Evolutionary conservation across 768 basidiomycete genomes (phyloP).

Genomic region (Collybiopsis confluens): DNA sequence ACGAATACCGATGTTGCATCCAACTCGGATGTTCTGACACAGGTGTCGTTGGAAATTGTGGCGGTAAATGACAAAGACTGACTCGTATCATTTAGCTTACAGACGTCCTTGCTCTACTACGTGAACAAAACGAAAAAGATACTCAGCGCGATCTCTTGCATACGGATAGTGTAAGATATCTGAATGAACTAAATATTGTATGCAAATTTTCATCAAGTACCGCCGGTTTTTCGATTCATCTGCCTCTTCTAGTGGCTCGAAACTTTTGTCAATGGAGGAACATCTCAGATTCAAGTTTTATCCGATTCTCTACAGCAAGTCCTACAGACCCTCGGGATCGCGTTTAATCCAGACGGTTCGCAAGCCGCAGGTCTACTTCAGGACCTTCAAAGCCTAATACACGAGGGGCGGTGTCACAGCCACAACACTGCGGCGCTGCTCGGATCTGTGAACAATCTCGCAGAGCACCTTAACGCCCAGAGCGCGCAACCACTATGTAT

Average conservation of each 20-base stretch:
- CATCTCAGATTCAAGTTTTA: constrained; percentile 63
- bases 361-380: constrained; percentile 21
- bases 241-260: constrained; percentile 66
- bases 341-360: constrained; percentile 8
- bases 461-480: constrained; percentile 23
- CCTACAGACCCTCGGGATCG: constrained; percentile 46
- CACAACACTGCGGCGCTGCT: constrained; percentile 33
- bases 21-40: neutral
- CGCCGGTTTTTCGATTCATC: neutral
- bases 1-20: neutral
- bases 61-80: no score
- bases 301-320: constrained; percentile 58
- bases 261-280: constrained; percentile 73
- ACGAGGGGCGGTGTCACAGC: constrained; percentile 29
- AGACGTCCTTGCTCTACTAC: constrained; percentile 44
- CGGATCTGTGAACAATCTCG: constrained; percentile 33
- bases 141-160: constrained; percentile 57
- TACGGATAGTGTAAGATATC: constrained; percentile 69
- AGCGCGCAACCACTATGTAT: constrained; percentile 14
- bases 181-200: constrained; percentile 73
- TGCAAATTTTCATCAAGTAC: constrained; percentile 14
- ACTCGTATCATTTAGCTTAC: constrained; percentile 25
- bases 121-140: constrained; percentile 43
- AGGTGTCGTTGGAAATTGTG: neutral
- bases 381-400: constrained; percentile 33